Evolutionary conservation across 331 rosid genomes (phyloP).

Genomic region (Pyrus hybrid): DNA sequence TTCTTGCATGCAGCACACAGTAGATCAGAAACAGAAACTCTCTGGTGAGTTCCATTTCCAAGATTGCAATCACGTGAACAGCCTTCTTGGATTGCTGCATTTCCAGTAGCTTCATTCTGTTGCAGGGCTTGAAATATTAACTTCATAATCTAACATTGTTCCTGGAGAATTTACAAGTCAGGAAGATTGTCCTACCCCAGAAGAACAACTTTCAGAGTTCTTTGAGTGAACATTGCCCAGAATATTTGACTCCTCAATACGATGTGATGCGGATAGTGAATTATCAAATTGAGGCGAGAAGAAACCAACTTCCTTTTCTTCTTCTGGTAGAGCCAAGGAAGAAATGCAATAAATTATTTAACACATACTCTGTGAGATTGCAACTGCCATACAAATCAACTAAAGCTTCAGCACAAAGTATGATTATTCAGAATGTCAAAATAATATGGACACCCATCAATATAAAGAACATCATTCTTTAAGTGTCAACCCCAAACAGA

Average conservation of each 20-base stretch:
- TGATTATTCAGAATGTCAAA: no score
- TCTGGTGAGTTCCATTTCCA: constrained; percentile 7
- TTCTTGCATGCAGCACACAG: constrained; percentile 7
- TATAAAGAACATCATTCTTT: no score
- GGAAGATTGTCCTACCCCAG: background rate
- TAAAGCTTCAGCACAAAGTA: no score
- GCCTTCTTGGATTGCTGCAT: background rate
- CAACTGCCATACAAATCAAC: no score
- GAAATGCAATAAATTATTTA: background rate
- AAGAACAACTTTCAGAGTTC: background rate
- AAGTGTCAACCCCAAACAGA: no score
- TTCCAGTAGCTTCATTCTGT: background rate
- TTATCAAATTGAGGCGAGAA: background rate
- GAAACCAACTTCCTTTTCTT: background rate
- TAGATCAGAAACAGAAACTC: constrained; percentile 1
- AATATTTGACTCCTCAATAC: background rate
- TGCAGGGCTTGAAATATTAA: background rate
- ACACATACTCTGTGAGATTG: no score
- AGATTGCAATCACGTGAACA: background rate
- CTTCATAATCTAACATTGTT: background rate
- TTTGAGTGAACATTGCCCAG: background rate
- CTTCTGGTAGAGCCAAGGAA: background rate
- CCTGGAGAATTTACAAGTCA: constrained; percentile 2
- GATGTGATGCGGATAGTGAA: background rate
- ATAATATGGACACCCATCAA: no score